A percentile compares a stretch with the other conserved stretches of the same genome.
These are phyloP conservation scores for Linderniella brevidens DNA, from an alignment of 257 asterid genomes.

Conservation along the genomic window DNA sequence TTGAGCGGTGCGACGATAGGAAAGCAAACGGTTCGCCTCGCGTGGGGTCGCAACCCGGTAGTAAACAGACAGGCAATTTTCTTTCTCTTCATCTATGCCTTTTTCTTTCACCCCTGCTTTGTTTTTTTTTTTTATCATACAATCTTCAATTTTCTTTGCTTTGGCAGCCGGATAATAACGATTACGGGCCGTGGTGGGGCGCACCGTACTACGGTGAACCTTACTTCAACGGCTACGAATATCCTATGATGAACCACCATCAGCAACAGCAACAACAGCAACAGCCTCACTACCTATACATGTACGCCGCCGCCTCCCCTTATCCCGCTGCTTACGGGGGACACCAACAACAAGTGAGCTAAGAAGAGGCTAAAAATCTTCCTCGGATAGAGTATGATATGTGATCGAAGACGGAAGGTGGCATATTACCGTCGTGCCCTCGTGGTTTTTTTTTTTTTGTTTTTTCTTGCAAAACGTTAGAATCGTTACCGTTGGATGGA, in stretches of 20 bases:
- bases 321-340: constrained; percentile 61
- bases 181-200: constrained; percentile 71
- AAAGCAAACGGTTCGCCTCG: constrained; percentile 67
- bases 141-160: not conserved
- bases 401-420: too few relatives aligned
- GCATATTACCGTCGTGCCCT: too few relatives aligned
- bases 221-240: constrained; percentile 65
- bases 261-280: too few relatives aligned
- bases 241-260: too few relatives aligned
- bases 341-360: constrained; percentile 90
- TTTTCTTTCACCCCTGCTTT: not conserved
- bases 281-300: constrained; percentile 54
- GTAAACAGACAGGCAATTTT: constrained; percentile 33
- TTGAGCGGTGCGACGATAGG: constrained; percentile 62
- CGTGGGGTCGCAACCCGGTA: constrained; percentile 77
- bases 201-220: constrained; percentile 61
- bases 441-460: too few relatives aligned
- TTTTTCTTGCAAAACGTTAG: too few relatives aligned
- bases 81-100: not conserved
- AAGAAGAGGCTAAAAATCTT: constrained; percentile 8
- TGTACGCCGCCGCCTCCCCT: constrained; percentile 62
- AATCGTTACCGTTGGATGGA: too few relatives aligned
- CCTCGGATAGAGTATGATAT: too few relatives aligned
- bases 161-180: constrained; percentile 31
- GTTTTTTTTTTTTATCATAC: not conserved